These are phyloP conservation scores for Bacterosira constricta DNA, from an alignment of 108 stramenopile genomes.

Conservation along the genomic window DNA sequence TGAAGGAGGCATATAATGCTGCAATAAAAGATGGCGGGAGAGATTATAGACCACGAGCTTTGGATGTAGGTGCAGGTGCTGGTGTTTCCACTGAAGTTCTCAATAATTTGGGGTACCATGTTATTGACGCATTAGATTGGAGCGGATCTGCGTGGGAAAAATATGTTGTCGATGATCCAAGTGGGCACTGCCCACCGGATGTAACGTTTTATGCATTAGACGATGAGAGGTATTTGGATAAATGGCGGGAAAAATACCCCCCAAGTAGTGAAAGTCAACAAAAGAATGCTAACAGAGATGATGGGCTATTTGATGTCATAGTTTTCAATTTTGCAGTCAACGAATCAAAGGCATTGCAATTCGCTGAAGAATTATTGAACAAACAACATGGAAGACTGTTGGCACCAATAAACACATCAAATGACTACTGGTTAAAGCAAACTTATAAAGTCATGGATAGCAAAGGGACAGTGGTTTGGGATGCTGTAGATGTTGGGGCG, in stretches of 20 bases:
- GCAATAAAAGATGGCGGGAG: not conserved
- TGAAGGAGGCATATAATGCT: conserved; percentile 10
- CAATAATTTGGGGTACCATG: conserved; percentile 67
- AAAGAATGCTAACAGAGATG: conserved; percentile 20
- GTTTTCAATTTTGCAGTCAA: conserved; percentile 89
- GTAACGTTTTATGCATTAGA: conserved; percentile 78
- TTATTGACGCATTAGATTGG: conserved; percentile 88
- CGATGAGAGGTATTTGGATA: conserved; percentile 74
- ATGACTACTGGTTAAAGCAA: conserved; percentile 89
- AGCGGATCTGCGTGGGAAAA: conserved; percentile 70
- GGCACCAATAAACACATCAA: conserved; percentile 77
- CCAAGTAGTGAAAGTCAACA: not conserved
- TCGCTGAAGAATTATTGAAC: conserved; percentile 62
- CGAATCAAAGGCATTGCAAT: conserved; percentile 64
- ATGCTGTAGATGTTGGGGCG: conserved; percentile 78
- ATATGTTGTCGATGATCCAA: conserved; percentile 65
- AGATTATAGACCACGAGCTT: conserved; percentile 26
- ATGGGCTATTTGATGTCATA: conserved; percentile 63
- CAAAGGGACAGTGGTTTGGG: conserved; percentile 60
- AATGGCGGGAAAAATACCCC: conserved; percentile 5
- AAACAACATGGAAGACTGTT: conserved; percentile 59
- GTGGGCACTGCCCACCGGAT: conserved; percentile 54
- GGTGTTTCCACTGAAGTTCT: conserved; percentile 83
- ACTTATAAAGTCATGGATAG: conserved; percentile 63
- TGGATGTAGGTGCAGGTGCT: conserved; percentile 88